Percentiles rank a stretch among this genome's conserved stretches.
These are phyloP conservation scores for Sphagnum tenellum DNA, from an alignment of 225 moss, liverwort and hornwort genomes.

Conservation along the genomic window DNA sequence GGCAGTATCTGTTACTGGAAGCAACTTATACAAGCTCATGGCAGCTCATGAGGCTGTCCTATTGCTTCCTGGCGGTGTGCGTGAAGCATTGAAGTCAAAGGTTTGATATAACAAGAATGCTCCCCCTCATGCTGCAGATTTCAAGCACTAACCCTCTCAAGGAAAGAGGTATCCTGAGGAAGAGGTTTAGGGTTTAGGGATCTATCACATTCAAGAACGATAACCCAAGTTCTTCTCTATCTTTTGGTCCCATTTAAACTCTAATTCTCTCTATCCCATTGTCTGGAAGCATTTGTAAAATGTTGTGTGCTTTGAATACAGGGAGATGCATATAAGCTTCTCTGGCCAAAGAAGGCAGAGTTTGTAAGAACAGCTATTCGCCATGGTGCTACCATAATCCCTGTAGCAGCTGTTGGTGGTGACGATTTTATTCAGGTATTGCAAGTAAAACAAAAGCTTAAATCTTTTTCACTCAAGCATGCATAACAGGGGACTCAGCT, in stretches of 20 bases:
- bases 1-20: slow-evolving; percentile 25
- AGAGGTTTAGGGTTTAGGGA: too few relatives aligned
- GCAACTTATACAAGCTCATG: slow-evolving; percentile 35
- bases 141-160: too few relatives aligned
- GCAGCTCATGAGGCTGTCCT: slow-evolving; percentile 33
- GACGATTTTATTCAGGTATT: slow-evolving; percentile 74
- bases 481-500: too few relatives aligned
- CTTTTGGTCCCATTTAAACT: too few relatives aligned
- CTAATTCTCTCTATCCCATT: too few relatives aligned
- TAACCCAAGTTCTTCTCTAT: too few relatives aligned
- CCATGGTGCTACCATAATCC: slow-evolving; percentile 77
- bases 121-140: too few relatives aligned
- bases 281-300: too few relatives aligned
- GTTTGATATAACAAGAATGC: slow-evolving; percentile 4
- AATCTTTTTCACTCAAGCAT: too few relatives aligned
- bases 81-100: slow-evolving; percentile 41
- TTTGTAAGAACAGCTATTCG: slow-evolving; percentile 89
- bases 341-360: slow-evolving; percentile 78
- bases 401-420: slow-evolving; percentile 80
- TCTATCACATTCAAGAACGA: too few relatives aligned
- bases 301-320: slow-evolving; percentile 5
- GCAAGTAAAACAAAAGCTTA: too few relatives aligned
- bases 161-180: too few relatives aligned
- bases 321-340: slow-evolving; percentile 76
- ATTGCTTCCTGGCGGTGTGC: slow-evolving; percentile 42